A percentile compares a stretch with the other conserved stretches of the same genome.
Conservation (phyloP, 2,329 filamentous ascomycete species). For the Coniochaeta pulveracea region DNA sequence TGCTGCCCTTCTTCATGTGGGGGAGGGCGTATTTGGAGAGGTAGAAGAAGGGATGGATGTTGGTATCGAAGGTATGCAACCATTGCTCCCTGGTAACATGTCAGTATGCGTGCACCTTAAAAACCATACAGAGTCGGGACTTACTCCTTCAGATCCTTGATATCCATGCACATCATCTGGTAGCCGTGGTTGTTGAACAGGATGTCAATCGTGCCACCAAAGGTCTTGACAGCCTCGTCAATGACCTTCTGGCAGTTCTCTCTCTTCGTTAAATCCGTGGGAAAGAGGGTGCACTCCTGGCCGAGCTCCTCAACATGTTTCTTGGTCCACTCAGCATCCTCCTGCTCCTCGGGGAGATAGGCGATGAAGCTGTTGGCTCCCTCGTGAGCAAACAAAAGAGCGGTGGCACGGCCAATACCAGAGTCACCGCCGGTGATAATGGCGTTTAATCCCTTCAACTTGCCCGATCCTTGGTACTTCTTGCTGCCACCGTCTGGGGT, state of each 20-base stretch:
- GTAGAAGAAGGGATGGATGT: conserved; percentile 76
- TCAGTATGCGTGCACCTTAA: conserved; percentile 9
- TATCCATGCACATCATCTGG: conserved; percentile 63
- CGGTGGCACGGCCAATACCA: conserved; percentile 66
- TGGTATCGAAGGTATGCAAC: conserved; percentile 68
- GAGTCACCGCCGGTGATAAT: conserved; percentile 74
- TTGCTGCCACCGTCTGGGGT: conserved; percentile 56
- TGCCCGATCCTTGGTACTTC: conserved; percentile 63
- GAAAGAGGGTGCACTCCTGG: conserved; percentile 49
- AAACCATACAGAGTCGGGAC: conserved; percentile 13
- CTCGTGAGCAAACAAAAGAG: conserved; percentile 71
- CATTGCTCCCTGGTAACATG: conserved; percentile 53
- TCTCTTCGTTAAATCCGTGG: conserved; percentile 52
- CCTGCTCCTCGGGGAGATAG: conserved; percentile 65
- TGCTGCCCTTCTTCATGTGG: conserved; percentile 62
- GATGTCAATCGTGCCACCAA: conserved; percentile 59
- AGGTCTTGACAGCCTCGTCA: conserved; percentile 50
- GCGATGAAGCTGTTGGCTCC: conserved; percentile 64
- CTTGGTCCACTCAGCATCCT: conserved; percentile 67
- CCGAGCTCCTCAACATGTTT: conserved; percentile 56
- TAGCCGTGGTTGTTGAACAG: conserved; percentile 65
- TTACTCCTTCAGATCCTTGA: conserved; percentile 58
- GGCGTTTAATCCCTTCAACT: conserved; percentile 63
- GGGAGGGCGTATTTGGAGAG: conserved; percentile 65
- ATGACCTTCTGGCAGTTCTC: conserved; percentile 61